Base-by-base conservation (phyloP, 2,329 filamentous ascomycete genomes). In the Tolypocladium pustulatum region DNA sequence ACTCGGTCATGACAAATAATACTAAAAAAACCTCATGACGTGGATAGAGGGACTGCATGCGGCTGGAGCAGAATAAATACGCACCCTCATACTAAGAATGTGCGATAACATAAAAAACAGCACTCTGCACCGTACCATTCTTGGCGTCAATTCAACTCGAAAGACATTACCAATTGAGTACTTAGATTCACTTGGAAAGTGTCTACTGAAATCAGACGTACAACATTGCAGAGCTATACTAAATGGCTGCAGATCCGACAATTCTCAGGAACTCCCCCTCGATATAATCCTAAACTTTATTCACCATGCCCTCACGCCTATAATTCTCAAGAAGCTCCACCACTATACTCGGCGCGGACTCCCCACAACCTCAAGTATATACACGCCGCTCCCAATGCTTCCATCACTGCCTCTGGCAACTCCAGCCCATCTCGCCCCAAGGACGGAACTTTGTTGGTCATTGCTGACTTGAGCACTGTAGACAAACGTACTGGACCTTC, bases 401-500 rank as follows among this genome's bases (percentile, higher is more conserved):
- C 40, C 40, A 12, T 43, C 40, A 25, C 1, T 2, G 40, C 40
- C 40, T 25, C n/a, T 43, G n/a, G 40, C 40, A 10, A 25, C 12
- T 43, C 40, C n/a, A 43, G 40, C 2, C n/a, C n/a, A n/a, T n/a
- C n/a, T n/a, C n/a, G n/a, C n/a, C n/a, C n/a, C n/a, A n/a, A n/a
- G n/a, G n/a, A n/a, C n/a, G n/a, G n/a, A n/a, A n/a, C n/a, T n/a
- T n/a, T n/a, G n/a, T n/a, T n/a, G n/a, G n/a, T n/a, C n/a, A 9
- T 51, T 5, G 46, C 49, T 56, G 34, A 58, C n/a, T 55, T 40
- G 25, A 34, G 3, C 3, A 32, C 20, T 37, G 55, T 41, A 65
- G 63, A 10, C 62, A 66, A 64, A 62, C 63, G 3, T 66, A 63
- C 40, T 65, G 62, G 63, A 64, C 65, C 1, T 63, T 61, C 54